Base-by-base conservation (phyloP, 2,329 filamentous ascomycete species). In the Pleomassaria siparia region DNA sequence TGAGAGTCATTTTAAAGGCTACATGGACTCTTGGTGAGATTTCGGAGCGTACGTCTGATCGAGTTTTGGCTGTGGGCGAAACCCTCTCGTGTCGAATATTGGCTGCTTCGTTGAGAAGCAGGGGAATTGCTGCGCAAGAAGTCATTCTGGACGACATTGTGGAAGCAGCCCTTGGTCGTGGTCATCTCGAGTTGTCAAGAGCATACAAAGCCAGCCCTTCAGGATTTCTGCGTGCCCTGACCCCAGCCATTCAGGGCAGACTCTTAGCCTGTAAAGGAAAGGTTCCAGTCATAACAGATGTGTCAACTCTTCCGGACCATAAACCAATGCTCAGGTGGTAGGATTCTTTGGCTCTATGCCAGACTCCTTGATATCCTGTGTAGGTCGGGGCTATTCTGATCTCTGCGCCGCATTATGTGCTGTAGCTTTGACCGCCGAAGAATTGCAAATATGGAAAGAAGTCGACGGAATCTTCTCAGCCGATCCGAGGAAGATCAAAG, bases 361-460 rank as follows among this genome's bases (percentile, higher is more conserved):
- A 0, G 90, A 90, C 18, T 91, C 90, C 51, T 77, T 96, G 47
- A 84, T 96, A 58, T 86, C 92, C 57, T 88, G 94, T 58, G 87
- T 96, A 54, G 91, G 91, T 11, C 85, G 91, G 59, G 91, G 91
- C 24, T 96, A 96, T 73, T 96, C 91, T 6, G 91, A 96, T 71
- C 80, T 96, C 35, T 96, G 91, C 69, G 91, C 91, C 3, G 90
- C 91, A 15, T 78, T 96, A 10, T 85, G 89, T 45, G 89, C 91
- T 1, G 91, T 96, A 11, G 90, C 89, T 3, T 74, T 94, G 7
- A 78, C 81, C 58, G 91, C 91, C 1, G 76, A 86, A 45, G 92
- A 96, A 71, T 78, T 96, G 43, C 92, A 96, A 71, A 88, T 96
- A 51, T 96, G 91, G 91, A 96, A 96, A 76, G 91, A 96, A 68